These are phyloP conservation scores for Phylloporus sp. DNA, from an alignment of 768 basidiomycete species.

Conservation along the genomic window DNA sequence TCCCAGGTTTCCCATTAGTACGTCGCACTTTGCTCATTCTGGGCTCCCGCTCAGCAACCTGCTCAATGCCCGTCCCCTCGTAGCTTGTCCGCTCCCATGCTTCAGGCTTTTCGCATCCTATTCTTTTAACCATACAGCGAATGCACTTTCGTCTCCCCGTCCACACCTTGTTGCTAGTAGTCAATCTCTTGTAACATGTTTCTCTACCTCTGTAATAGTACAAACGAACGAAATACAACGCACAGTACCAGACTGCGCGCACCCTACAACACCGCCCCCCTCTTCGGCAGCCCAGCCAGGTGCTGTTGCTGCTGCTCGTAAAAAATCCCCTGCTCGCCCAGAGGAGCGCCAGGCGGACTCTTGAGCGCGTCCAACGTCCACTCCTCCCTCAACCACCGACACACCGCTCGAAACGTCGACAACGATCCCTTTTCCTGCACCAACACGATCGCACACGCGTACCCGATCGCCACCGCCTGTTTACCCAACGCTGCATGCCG, in stretches of 20 bases:
- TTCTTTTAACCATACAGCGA: too few relatives aligned
- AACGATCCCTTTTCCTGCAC: constrained; percentile 89
- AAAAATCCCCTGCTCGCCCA: constrained; percentile 34
- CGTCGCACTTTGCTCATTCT: too few relatives aligned
- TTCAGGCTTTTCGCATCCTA: too few relatives aligned
- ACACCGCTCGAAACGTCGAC: constrained; percentile 77
- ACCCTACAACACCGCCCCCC: constrained; percentile 27
- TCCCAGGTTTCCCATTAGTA: too few relatives aligned
- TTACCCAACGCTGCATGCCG: constrained; percentile 23
- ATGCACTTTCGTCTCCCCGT: too few relatives aligned
- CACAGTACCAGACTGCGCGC: constrained; percentile 5
- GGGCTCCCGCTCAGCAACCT: too few relatives aligned
- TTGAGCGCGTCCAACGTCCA: constrained; percentile 47
- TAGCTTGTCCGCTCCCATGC: too few relatives aligned
- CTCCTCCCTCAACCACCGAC: constrained; percentile 63
- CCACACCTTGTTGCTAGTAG: too few relatives aligned
- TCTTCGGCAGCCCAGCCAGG: constrained; percentile 13
- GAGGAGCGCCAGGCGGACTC: constrained; percentile 19
- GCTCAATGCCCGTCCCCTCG: too few relatives aligned
- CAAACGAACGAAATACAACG: background rate
- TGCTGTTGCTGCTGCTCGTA: constrained; percentile 34
- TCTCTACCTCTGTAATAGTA: background rate
- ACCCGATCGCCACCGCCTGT: constrained; percentile 27
- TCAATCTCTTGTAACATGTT: background rate
- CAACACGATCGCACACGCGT: constrained; percentile 65